Evolutionary conservation across 768 basidiomycete species (phyloP).

Genomic region (Tubosaeta sp.): DNA sequence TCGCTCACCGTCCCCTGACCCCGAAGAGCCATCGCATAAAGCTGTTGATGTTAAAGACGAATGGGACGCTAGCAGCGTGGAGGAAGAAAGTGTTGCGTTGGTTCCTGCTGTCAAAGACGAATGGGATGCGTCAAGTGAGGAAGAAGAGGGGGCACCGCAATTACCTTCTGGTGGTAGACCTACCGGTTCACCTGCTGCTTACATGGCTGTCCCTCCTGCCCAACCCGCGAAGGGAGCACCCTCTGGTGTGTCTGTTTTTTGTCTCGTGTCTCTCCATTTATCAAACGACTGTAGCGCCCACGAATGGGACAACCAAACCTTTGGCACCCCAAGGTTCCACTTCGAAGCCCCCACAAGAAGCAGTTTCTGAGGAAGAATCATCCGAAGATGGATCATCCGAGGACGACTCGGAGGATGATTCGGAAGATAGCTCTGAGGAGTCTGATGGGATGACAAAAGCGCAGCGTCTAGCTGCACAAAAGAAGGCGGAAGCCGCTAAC

Average conservation of each 20-base stretch:
- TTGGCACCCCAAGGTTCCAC: slow-evolving; percentile 24
- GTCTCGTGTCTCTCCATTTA: background rate
- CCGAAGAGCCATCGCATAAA: slow-evolving; percentile 24
- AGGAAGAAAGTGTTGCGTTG: slow-evolving; percentile 32
- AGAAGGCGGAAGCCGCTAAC: slow-evolving; percentile 81
- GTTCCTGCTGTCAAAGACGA: slow-evolving; percentile 43
- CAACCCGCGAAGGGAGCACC: slow-evolving; percentile 3
- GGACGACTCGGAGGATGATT: slow-evolving; percentile 48
- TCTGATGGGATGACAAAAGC: slow-evolving; percentile 63
- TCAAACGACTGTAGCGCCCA: background rate
- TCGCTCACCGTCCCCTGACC: slow-evolving; percentile 23
- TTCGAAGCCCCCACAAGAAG: slow-evolving; percentile 27
- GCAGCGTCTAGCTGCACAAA: slow-evolving; percentile 63
- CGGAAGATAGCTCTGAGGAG: slow-evolving; percentile 34
- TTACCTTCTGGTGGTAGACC: slow-evolving; percentile 14
- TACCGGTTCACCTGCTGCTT: slow-evolving; percentile 4
- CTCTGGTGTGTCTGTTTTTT: slow-evolving; percentile 9
- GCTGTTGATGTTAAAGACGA: slow-evolving; percentile 42
- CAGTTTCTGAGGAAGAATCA: slow-evolving; percentile 30
- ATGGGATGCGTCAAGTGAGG: slow-evolving; percentile 70
- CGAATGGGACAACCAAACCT: slow-evolving; percentile 11
- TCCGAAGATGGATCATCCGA: slow-evolving; percentile 45
- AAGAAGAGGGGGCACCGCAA: slow-evolving; percentile 37
- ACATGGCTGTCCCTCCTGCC: background rate
- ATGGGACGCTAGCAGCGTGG: slow-evolving; percentile 49